A percentile compares a stretch with the other conserved stretches of the same genome.
Conservation (phyloP, 2,329 filamentous ascomycete genomes). For the Nannizzia gypsea region DNA sequence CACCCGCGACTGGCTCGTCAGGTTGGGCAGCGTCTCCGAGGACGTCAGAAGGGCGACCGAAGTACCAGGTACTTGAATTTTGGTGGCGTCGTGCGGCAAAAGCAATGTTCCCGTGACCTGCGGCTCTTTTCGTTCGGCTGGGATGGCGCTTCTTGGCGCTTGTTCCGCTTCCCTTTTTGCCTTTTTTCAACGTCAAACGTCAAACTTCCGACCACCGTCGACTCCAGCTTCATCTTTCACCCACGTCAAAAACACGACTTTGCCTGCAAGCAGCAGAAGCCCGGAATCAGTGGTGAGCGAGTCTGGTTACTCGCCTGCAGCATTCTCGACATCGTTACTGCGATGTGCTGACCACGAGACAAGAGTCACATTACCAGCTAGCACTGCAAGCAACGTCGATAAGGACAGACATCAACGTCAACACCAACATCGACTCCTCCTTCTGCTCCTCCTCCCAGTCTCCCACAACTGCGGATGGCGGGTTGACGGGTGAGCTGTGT, state of each 20-base stretch:
- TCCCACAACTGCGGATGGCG: constrained; percentile 31
- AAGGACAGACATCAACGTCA: no score
- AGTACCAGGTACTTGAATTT: no score
- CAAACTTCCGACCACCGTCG: not conserved
- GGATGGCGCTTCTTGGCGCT: not conserved
- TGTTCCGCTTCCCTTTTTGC: not conserved
- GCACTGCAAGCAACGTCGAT: no score
- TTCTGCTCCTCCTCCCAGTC: constrained; percentile 10
- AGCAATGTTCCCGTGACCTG: no score
- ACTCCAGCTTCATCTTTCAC: not conserved
- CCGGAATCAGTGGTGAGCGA: not conserved
- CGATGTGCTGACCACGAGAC: not conserved
- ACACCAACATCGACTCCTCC: not conserved
- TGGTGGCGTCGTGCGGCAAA: no score
- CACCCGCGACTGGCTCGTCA: no score
- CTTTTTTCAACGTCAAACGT: not conserved
- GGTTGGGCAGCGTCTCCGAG: no score
- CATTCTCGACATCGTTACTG: not conserved
- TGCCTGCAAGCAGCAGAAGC: not conserved
- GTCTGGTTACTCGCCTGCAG: not conserved
- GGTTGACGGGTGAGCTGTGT: constrained; percentile 23
- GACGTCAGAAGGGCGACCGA: no score
- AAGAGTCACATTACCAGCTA: no score
- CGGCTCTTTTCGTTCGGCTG: no score
- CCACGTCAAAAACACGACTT: not conserved